A percentile compares a stretch with the other conserved stretches of the same genome.
These are phyloP conservation scores for Zygotorulaspora chibaensis DNA, from an alignment of 805 yeast genomes.

Conservation along the genomic window DNA sequence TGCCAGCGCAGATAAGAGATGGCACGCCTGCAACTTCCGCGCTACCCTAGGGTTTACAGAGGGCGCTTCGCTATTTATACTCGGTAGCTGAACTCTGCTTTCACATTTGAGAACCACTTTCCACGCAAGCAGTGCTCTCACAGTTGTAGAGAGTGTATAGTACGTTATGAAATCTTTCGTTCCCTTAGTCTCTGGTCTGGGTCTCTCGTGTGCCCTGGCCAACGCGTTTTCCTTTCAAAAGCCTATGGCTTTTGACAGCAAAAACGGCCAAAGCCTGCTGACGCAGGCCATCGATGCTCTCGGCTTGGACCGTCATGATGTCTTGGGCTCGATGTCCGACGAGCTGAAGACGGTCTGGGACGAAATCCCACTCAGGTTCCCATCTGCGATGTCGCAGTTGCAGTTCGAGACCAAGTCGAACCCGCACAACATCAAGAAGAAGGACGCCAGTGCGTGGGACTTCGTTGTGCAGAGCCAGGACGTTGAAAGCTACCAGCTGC, in stretches of 20 bases:
- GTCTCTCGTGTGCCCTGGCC: slow-evolving; percentile 16
- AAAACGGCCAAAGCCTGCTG: slow-evolving; percentile 33
- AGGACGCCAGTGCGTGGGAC: slow-evolving; percentile 27
- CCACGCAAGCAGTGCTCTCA: neutral
- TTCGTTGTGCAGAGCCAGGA: slow-evolving; percentile 32
- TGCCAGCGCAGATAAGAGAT: too few species aligned
- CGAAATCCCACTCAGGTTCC: slow-evolving; percentile 57
- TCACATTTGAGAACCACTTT: too few species aligned
- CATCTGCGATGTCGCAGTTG: slow-evolving; percentile 49
- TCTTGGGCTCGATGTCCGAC: slow-evolving; percentile 42
- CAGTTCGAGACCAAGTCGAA: slow-evolving; percentile 47
- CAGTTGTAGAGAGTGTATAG: neutral
- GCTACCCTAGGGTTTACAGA: too few species aligned
- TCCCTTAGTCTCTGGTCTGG: slow-evolving; percentile 11
- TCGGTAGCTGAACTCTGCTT: too few species aligned
- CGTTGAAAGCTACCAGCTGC: slow-evolving; percentile 50
- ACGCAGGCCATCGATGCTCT: slow-evolving; percentile 48
- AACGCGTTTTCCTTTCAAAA: slow-evolving; percentile 35
- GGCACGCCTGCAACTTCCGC: too few species aligned
- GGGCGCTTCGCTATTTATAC: too few species aligned
- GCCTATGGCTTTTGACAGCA: slow-evolving; percentile 27
- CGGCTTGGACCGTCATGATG: slow-evolving; percentile 40
- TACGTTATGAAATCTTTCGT: neutral
- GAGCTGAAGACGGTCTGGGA: slow-evolving; percentile 54
- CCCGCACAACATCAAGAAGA: slow-evolving; percentile 28